Base-by-base conservation (phyloP, 2,329 filamentous ascomycete species). In the Colletotrichum tabaci region DNA sequence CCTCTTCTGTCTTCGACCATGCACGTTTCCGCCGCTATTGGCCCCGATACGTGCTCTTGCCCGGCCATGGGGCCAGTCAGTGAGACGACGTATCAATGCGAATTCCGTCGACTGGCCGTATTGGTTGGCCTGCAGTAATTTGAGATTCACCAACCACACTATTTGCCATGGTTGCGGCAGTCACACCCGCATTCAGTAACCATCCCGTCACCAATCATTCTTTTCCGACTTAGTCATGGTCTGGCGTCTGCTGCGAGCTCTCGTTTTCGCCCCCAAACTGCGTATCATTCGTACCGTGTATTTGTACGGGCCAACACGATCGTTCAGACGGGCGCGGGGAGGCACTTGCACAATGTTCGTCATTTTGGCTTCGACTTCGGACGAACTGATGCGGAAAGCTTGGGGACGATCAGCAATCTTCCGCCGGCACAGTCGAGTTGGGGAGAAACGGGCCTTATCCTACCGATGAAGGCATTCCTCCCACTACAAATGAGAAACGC, bases 1-100 rank as follows among this genome's bases (percentile, higher is more conserved):
- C 67, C 61, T 58, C 52, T 64, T 64, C 60, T 18, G 66, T 66
- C 47, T 26, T 16, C 26, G 2, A 23, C 4, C 35, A 30, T 67
- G 56, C 57, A n/a, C 30, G 21, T 66, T 62, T 44, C 30, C 50
- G 50, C 58, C 58, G 42, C 65, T 52, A 42, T 50, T 67, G 66
- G 30, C 30, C 47, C 30, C 21, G 7, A 49, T 21, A 50, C 60
- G 30, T 60, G 10, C 21, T 50, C 15, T 8, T 57, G 23, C 42
- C 50, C 26, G 21, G n/a, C 50, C 18, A 40, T 26, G 38, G 47
- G 26, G 23, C 46, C 47, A 55, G 42, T 60, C 55, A 46, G 23
- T 30, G 52, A 65, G 26, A 44, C 35, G 38, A 7, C 57, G 38
- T 40, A 13, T 38, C 53, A 46, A 52, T 46, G 35, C 46, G 38